Evolutionary conservation across 176 grass and related monocot genomes (phyloP), one percentile per base, ranked within the genome.

Genomic region (Paspalum notatum): DNA sequence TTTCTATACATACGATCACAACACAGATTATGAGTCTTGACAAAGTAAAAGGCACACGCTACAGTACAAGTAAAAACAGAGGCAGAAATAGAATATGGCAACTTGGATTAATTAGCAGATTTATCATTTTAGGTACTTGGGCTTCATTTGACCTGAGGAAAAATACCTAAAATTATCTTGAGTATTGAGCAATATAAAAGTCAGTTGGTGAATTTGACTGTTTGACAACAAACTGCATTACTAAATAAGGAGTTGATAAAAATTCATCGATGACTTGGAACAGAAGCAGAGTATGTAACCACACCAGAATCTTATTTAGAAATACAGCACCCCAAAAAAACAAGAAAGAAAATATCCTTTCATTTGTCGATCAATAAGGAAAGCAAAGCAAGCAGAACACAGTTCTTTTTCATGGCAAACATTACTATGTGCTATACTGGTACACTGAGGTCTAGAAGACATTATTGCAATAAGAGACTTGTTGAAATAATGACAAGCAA

Each of bases 1-100:
- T 82, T 84, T 90, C 61, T 90, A 84, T 44, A 61, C 84, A 20
- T 75, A 78, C 74, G 38, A 76, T 89, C 82, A 39, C 61, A 78
- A 74, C 32, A 70, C 61, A 71, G 55, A 85, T 85, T 81, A 70
- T 72, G 46, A 78, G 80, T 12, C 70, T 59, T 85, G 15, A 62
- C 51, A 76, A 80, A 86, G 66, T 79, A 80, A 78, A 70, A 72
- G 3, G 61, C 21, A 49, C 13, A 44, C 40, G 24, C 4, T 87
- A 22, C 62, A 82, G n/a, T 45, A 13, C 1, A 72, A 20, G 32
- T 32, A 32, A 32, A 32, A 62, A 9, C 4, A 61, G 17, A 76
- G 49, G 32, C 9, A 71, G 44, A 21, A 81, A 27, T 27, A 77
- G 54, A 12, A 82, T 62, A 43, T 86, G 41, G 52, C 49, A 61